Base-by-base conservation (phyloP, 208 protist species). In the Leishmania amazonensis region DNA sequence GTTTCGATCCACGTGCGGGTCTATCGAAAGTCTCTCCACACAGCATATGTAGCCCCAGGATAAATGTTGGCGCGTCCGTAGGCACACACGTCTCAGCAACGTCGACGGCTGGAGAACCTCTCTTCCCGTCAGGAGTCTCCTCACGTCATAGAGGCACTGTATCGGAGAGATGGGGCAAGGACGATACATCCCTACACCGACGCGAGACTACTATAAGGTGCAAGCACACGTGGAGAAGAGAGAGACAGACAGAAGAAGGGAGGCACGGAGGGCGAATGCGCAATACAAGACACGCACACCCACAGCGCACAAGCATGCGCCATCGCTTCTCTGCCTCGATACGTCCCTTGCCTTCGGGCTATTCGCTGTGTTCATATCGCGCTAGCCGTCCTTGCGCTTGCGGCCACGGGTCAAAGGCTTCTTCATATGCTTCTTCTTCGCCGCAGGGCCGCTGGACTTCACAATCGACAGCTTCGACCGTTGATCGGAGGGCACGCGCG, bases 321-420 rank as follows among this genome's bases (percentile, higher is more conserved):
- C 5, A 72, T 42, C 62, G 28, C 62, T 21, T 40, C 17, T 19
- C 51, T n/a, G 28, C 28, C 62, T 68, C 62, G 62, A 6, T 28
- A 68, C 62, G 0, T 38, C n/a, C 62, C 62, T 21, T 54, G 51
- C 1, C 15, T 54, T 40, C 15, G 13, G 31, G 7, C 24, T 13
- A 21, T 21, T 17, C 11, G 62, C 40, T 47, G 42, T 49, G 17
- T 19, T 24, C 15, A n/a, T 31, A 7, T 31, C 11, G 40, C 28
- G 9, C 24, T 83, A 75, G 76, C 54, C 57, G 8, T 75, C 81
- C 72, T 89, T 89, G 77, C 86, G 85, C 45, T 89, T 95, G 74
- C 95, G 95, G 15, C 95, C 95, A 45, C 92, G 89, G 24, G 93
- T 97, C 51, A 98, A 87, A 17, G 95, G 95, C 85, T 98, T 98